Conservation (phyloP, 2,329 filamentous ascomycete species). For the Penicillium verrucosum region DNA sequence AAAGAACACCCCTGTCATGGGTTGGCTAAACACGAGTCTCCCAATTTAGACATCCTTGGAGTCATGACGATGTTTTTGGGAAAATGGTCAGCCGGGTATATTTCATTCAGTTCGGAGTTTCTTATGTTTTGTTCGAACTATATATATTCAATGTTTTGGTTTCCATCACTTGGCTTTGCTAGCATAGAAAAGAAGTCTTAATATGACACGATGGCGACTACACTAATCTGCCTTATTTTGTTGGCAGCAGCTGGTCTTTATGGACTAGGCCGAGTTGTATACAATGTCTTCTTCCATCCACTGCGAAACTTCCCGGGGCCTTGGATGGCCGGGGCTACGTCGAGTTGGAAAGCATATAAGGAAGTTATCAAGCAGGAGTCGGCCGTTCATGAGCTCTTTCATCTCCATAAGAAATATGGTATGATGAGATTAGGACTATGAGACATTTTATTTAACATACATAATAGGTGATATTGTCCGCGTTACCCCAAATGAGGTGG, state of each 20-base stretch:
- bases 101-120: neutral
- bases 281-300: constrained; percentile 12
- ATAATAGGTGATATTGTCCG: constrained; percentile 1
- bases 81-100: neutral
- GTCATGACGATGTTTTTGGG: neutral
- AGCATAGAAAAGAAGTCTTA: neutral
- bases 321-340: constrained; percentile 10
- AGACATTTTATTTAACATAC: neutral
- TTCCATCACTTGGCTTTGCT: neutral
- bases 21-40: neutral
- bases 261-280: neutral
- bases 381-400: constrained; percentile 1
- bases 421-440: neutral
- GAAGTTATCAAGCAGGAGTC: constrained; percentile 11
- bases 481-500: neutral
- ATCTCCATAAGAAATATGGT: neutral
- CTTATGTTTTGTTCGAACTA: neutral
- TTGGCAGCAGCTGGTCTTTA: neutral
- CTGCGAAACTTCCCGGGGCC: constrained; percentile 14
- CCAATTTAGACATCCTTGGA: neutral
- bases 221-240: neutral
- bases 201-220: neutral
- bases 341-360: constrained; percentile 12
- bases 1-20: too few species aligned
- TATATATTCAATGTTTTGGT: neutral